These are phyloP conservation scores for Chenopodium quinoa DNA, from an alignment of 148 eudicot species.

Conservation along the genomic window DNA sequence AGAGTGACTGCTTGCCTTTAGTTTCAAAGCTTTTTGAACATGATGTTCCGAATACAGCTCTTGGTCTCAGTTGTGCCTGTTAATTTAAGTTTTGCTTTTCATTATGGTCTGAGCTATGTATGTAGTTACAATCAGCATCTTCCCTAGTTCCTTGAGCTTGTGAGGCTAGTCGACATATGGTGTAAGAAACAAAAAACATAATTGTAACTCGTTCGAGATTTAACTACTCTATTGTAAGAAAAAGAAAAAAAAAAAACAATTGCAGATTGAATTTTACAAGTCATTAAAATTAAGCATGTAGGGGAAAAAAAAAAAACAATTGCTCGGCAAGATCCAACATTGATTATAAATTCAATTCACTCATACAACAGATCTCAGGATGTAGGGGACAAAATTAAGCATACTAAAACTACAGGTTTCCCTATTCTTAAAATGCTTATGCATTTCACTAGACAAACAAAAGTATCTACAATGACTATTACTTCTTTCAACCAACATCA, in stretches of 20 bases:
- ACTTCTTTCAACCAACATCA: conserved; percentile 19
- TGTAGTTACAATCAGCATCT: neutral
- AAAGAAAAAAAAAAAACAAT: no score
- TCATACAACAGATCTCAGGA: conserved; percentile 24
- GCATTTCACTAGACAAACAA: conserved; percentile 11
- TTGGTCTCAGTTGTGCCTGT: no score
- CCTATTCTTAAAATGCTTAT: conserved; percentile 14
- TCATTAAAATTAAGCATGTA: neutral
- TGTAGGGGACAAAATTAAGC: conserved; percentile 7
- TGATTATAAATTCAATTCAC: conserved; percentile 7
- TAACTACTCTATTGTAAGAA: neutral
- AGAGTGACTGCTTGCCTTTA: no score
- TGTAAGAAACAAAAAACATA: neutral
- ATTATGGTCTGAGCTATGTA: no score
- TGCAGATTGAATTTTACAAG: neutral
- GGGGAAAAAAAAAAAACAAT: no score
- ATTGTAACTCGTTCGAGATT: neutral
- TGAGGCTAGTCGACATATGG: neutral
- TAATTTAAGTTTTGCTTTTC: no score
- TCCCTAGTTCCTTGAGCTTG: neutral
- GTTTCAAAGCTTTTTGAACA: no score
- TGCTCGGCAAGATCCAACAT: conserved; percentile 1
- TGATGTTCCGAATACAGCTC: no score
- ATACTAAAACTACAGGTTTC: conserved; percentile 12
- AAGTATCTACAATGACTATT: conserved; percentile 29